Base-by-base conservation (phyloP, 768 basidiomycete species). In the Gyrodon lividus region DNA sequence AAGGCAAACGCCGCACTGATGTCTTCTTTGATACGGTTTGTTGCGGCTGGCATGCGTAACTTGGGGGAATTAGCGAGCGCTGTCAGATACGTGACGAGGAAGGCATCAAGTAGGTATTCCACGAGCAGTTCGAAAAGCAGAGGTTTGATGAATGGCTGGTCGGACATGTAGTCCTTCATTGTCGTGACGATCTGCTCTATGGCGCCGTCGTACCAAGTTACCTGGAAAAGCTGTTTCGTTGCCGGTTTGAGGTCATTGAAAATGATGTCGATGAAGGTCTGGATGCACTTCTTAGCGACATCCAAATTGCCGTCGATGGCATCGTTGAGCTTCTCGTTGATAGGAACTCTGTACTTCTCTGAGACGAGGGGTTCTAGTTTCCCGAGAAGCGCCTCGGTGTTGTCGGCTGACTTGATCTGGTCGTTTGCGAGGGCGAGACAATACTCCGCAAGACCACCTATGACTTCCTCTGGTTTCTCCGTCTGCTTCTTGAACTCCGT, bases 221-320 rank as follows among this genome's bases (percentile, higher is more conserved):
- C 74, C 52, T 86, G 85, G 79, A 98, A 94, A 33, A 98, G 77
- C 34, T 76, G 77, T 66, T 91, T 93, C 14, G 84, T 88, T 9
- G 89, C 95, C 0, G 88, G 84, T 66, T 87, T 91, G 59, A 98
- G 73, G 67, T 98, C 97, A 69, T 97, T 90, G 76, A 97, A 93
- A 61, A 98, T 86, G 61, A 96, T 84, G 60, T 91, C 89, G 63
- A 99, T 94, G 51, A 99, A 81, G 0, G 89, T 88, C 61, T 96
- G 90, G 19, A 89, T 93, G 75, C 95, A 98, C 67, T 91, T 92
- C 77, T 98, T 98, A 46, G 95, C 95, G 34, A 98, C 92, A 69
- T 99, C 97, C 56, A 98, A 81, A 70, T 95, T 98, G 3, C 97
- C 97, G 66, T 99, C 96, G 59, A 98, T 98, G 30, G 95, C 94